Evolutionary conservation across 1,284 basidiomycete species (phyloP).

Genomic region (Cutaneotrichosporon sp.): DNA sequence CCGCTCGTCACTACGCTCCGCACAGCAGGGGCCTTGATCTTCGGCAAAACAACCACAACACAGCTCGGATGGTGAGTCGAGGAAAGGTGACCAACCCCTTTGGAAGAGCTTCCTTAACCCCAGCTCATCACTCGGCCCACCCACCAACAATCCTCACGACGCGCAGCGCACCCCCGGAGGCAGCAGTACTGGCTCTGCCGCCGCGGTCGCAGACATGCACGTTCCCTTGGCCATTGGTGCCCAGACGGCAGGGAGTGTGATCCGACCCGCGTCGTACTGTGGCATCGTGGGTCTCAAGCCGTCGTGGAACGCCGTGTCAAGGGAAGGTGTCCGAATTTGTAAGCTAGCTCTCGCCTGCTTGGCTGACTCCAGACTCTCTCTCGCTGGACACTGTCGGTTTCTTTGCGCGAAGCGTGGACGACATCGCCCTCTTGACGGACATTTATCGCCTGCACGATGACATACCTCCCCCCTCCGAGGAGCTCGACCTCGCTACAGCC

Average conservation of each 20-base stretch:
- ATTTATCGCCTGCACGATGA: slow-evolving; percentile 39
- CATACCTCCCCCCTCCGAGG: not conserved
- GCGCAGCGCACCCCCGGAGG: slow-evolving; percentile 38
- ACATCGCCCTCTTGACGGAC: slow-evolving; percentile 34
- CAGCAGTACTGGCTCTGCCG: slow-evolving; percentile 41
- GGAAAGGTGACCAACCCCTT: not conserved
- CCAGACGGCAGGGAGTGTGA: slow-evolving; percentile 33
- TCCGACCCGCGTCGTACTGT: slow-evolving; percentile 45
- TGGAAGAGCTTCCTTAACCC: not conserved
- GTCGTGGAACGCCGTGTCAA: slow-evolving; percentile 42
- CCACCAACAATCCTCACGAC: slow-evolving; percentile 42
- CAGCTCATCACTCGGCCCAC: slow-evolving; percentile 32
- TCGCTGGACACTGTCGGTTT: slow-evolving; percentile 44
- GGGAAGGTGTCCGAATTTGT: slow-evolving; percentile 45
- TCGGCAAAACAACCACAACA: slow-evolving; percentile 47
- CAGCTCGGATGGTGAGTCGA: slow-evolving; percentile 37
- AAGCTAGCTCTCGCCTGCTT: not conserved
- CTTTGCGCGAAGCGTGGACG: slow-evolving; percentile 36
- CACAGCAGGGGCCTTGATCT: slow-evolving; percentile 38
- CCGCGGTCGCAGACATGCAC: slow-evolving; percentile 44
- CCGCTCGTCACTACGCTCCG: slow-evolving; percentile 30
- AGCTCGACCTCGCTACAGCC: slow-evolving; percentile 19
- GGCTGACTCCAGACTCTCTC: slow-evolving; percentile 29
- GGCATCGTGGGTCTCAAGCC: slow-evolving; percentile 45
- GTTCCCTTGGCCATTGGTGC: slow-evolving; percentile 39